Evolutionary conservation across 169 alveolate genomes (phyloP).

Genomic region (Sarcocystis neurona): DNA sequence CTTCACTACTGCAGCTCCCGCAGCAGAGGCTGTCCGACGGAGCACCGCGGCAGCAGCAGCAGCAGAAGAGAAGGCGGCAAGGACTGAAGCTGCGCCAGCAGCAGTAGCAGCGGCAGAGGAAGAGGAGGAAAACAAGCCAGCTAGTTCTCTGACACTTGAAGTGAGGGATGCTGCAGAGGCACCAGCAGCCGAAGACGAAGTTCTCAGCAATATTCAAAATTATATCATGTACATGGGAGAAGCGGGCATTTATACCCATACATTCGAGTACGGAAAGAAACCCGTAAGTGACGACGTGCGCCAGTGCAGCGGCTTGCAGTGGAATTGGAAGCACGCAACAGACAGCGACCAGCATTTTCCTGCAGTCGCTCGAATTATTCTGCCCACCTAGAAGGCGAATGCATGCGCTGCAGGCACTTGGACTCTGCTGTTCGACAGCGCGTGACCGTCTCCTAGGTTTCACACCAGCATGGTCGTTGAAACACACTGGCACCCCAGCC

Average conservation of each 20-base stretch:
- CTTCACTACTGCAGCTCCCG: too few species aligned
- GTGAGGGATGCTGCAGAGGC: background rate
- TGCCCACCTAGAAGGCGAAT: too few species aligned
- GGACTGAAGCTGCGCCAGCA: too few species aligned
- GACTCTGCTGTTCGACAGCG: too few species aligned
- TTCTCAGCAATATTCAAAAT: constrained; percentile 29
- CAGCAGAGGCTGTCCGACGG: too few species aligned
- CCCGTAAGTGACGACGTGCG: constrained; percentile 1
- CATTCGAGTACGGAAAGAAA: constrained; percentile 51
- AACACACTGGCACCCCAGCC: background rate
- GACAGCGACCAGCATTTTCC: background rate
- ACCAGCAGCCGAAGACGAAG: background rate
- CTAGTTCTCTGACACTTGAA: too few species aligned
- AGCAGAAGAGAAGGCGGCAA: too few species aligned
- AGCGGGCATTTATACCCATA: constrained; percentile 49
- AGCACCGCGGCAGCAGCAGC: too few species aligned
- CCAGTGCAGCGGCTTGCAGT: background rate
- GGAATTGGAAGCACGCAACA: background rate
- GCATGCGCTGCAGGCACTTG: too few species aligned
- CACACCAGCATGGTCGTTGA: background rate
- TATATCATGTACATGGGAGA: constrained; percentile 68
- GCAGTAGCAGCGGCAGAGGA: background rate
- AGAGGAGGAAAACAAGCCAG: background rate
- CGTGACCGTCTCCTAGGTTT: background rate
- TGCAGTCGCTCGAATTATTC: background rate